Evolutionary conservation across 2,329 filamentous ascomycete species (phyloP), one percentile per base, ranked within the genome.

Genomic region (Fusarium pseudonygamai): DNA sequence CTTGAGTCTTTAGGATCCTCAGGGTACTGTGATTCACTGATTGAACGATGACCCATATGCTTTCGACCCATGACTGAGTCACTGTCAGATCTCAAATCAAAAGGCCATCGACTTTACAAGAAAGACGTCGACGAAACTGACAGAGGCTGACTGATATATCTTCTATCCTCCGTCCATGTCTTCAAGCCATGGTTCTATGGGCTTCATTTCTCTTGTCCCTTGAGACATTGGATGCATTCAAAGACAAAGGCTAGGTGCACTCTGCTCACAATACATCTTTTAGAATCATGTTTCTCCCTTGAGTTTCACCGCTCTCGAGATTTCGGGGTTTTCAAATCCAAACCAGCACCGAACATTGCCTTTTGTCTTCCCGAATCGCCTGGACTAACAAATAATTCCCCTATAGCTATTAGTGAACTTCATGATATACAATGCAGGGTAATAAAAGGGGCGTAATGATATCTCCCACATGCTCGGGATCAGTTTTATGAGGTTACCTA

Each of bases 401-500:
- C n/a, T 24, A 15, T 22, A 6, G 22, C 22, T 20, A 13, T 28
- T 1, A 22, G 2, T 15, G 2, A 36, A 2, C 12, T 20, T 34
- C 24, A 10, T 16, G 14, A 37, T 16, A 22, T 5, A 13, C 7
- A 22, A 26, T 37, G 2, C 1, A 53, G 24, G 7, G 18, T 28
- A 12, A 10, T 8, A 10, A 37, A 22, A 8, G 3, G 7, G 18
- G 32, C 3, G 1, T 4, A 3, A 22, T 14, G 2, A 22, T 15
- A 22, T 36, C 9, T 3, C 22, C 18, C 10, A 22, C 14, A 22
- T 22, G 13, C 32, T 52, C 24, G 2, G 13, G 20, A 22, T 37
- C 9, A 53, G 18, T 26, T 28, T 6, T 15, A 12, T 28, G 18
- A 37, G 49, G 14, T 22, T 2, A 11, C 18, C 16, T 16, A 4